Base-by-base conservation (phyloP, 495 filamentous ascomycete genomes). In the Aspergillus sparsus region DNA sequence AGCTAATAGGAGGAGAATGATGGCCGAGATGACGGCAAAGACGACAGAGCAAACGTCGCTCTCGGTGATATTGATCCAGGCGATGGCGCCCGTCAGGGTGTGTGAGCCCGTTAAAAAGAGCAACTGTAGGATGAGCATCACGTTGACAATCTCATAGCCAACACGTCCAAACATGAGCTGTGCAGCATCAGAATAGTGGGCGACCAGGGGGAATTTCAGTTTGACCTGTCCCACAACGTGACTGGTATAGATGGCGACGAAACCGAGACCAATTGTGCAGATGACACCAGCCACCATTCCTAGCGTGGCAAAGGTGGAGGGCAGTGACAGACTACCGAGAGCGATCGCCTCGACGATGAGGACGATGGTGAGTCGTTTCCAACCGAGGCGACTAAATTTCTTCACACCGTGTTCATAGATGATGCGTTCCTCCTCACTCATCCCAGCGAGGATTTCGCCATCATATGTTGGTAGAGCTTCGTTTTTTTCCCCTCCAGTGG, bases 191-290 rank as follows among this genome's bases (percentile, higher is more conserved):
- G 86, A 82, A 58, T 89, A 87, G 69, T 85, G 80, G 61, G 81
- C 69, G 11, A 90, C 80, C 8, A 84, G 71, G 0, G 88, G 88
- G 68, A 83, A 85, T 58, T 79, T 81, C 45, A 86, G 49, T 67
- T 89, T 89, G 61, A 91, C 83, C 70, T 89, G 86, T 34, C 85
- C 87, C 60, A 91, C 77, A 35, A 89, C 77, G 57, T 86, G 86
- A 66, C 85, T 85, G 46, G 86, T 88, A 70, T 90, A 92, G 58
- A 85, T 84, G 53, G 88, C 85, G 21, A 88, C 58, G 13, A 89
- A 58, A 13, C 88, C 88, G 13, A 89, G 61, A 35, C 73, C 68
- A 37, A 88, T 61, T 9, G 82, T 79, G 49, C 82, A 72, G 56
- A 88, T 76, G 39, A 79, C 69, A 37, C 72, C 72, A 12, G 72